These are phyloP conservation scores for Daedaleopsis sinensis DNA, from an alignment of 768 basidiomycete genomes.

Conservation along the genomic window DNA sequence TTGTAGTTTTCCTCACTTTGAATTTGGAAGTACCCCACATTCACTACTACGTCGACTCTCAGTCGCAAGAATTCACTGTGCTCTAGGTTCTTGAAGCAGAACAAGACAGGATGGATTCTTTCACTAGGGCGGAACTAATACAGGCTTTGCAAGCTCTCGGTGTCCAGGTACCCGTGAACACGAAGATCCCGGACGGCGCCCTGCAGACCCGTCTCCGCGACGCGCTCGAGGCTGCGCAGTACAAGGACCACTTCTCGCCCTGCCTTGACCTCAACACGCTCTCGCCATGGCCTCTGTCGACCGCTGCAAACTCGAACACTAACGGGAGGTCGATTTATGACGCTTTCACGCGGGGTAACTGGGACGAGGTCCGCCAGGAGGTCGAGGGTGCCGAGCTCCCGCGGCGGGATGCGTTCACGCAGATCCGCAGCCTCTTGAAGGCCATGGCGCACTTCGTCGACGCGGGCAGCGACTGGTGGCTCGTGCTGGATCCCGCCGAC, in stretches of 20 bases:
- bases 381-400: background rate
- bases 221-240: constrained; percentile 3
- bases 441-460: background rate
- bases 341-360: constrained; percentile 1
- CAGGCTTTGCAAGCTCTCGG: background rate
- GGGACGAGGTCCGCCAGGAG: background rate
- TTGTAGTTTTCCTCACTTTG: too few species aligned
- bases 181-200: constrained; percentile 5
- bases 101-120: background rate
- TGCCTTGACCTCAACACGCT: background rate
- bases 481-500: constrained; percentile 16
- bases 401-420: constrained; percentile 6
- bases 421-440: constrained; percentile 10
- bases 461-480: constrained; percentile 6
- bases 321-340: background rate
- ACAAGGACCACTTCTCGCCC: background rate
- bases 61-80: too few species aligned
- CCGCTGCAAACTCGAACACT: background rate
- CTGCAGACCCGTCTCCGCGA: constrained; percentile 6
- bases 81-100: too few species aligned
- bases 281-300: background rate
- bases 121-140: constrained; percentile 1
- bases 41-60: too few species aligned
- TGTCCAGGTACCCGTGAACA: constrained; percentile 5
- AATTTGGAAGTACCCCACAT: too few species aligned